Evolutionary conservation across 345 rosid genomes (phyloP).

Genomic region (Laguncularia racemosa): DNA sequence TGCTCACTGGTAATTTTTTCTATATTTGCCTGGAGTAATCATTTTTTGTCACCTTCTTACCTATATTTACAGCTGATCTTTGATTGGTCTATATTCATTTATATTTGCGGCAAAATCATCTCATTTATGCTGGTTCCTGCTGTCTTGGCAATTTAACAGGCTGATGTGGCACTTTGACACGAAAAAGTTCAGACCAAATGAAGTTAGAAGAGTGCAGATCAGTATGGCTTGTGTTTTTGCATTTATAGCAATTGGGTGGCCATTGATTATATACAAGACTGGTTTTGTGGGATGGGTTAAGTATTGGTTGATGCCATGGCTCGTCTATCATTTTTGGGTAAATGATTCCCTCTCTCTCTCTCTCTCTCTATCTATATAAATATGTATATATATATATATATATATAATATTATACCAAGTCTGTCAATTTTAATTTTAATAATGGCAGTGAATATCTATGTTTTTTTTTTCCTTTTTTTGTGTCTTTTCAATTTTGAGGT

Average conservation of each 20-base stretch:
- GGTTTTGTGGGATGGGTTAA: slow-evolving; percentile 89
- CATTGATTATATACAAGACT: slow-evolving; percentile 67
- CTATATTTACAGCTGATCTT: not conserved
- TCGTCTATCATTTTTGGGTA: slow-evolving; percentile 97
- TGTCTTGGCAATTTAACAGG: slow-evolving; percentile 31
- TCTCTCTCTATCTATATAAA: not conserved
- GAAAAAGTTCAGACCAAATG: slow-evolving; percentile 79
- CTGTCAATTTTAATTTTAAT: no score
- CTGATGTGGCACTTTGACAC: slow-evolving; percentile 73
- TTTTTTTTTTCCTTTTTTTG: not conserved
- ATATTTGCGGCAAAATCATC: not conserved
- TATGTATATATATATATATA: no score
- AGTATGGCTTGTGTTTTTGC: slow-evolving; percentile 94
- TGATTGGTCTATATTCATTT: not conserved
- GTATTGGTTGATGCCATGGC: slow-evolving; percentile 95
- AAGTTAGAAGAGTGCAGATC: slow-evolving; percentile 77
- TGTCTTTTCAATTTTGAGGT: not conserved
- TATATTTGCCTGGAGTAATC: not conserved
- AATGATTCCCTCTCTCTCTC: slow-evolving; percentile 7
- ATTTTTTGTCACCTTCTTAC: not conserved
- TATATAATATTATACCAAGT: no score
- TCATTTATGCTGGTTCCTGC: not conserved
- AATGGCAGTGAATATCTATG: not conserved
- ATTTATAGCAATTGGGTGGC: slow-evolving; percentile 95
- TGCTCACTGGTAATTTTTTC: slow-evolving; percentile 60